phyloP scores from a whole-genome alignment of 352 stramenopile species.

The Blastocystis sp. region DNA sequence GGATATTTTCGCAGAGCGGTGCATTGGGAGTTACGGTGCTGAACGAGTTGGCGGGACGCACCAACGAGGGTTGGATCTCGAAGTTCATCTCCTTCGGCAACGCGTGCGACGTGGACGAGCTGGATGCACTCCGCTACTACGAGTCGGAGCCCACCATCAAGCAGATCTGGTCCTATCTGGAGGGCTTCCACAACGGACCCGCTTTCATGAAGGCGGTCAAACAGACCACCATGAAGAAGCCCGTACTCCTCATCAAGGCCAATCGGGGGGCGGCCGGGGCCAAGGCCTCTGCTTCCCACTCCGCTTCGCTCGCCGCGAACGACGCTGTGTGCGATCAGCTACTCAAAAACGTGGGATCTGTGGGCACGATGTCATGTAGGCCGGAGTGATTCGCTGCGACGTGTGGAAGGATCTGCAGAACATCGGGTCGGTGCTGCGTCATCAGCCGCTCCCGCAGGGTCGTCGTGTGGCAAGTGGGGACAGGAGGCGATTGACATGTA shows the following conservation, averaged over 20 bases:
- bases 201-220: background rate
- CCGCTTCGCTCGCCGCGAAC: conserved; percentile 35
- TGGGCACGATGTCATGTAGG: background rate
- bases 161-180: conserved; percentile 39
- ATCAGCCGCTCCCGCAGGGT: conserved; percentile 18
- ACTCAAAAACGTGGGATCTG: background rate
- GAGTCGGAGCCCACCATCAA: background rate
- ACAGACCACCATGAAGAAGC: conserved; percentile 1
- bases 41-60: conserved; percentile 37
- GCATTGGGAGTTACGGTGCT: background rate
- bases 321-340: conserved; percentile 33
- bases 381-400: conserved; percentile 43
- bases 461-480: background rate
- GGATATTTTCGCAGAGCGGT: conserved; percentile 34
- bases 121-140: background rate
- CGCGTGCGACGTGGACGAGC: conserved; percentile 37
- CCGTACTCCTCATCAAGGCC: conserved; percentile 47
- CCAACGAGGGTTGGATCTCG: conserved; percentile 3
- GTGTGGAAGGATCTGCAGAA: conserved; percentile 41
- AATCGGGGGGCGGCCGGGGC: background rate
- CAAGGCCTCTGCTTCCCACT: conserved; percentile 43
- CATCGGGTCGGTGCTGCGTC: conserved; percentile 9
- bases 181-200: conserved; percentile 28
- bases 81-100: conserved; percentile 57
- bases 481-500: background rate